Evolutionary conservation across 1,139 yeast species (phyloP).

Genomic region (Taphrina flavorubra): DNA sequence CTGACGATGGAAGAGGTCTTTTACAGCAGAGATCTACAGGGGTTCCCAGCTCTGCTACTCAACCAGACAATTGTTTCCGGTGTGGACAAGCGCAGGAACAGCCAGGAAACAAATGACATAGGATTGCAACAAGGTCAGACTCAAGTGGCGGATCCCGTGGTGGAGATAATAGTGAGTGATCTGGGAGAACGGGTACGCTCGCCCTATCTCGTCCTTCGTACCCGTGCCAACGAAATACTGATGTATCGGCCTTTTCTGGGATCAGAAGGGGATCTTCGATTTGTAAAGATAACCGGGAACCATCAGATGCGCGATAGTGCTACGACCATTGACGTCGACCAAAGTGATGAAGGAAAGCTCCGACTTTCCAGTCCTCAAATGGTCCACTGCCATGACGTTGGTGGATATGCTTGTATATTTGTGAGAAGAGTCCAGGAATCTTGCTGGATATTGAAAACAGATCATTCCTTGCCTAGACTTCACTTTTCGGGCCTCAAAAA

Average conservation of each 20-base stretch:
- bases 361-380: constrained; percentile 51
- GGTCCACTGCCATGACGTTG: constrained; percentile 64
- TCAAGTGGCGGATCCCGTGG: constrained; percentile 53
- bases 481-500: constrained; percentile 52
- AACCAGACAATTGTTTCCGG: neutral
- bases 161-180: constrained; percentile 69
- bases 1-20: constrained; percentile 35
- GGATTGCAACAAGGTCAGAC: neutral
- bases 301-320: neutral
- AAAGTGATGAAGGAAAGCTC: neutral
- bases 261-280: constrained; percentile 15
- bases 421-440: constrained; percentile 75
- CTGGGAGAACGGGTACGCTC: constrained; percentile 65
- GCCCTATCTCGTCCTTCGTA: constrained; percentile 71
- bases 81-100: neutral
- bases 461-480: constrained; percentile 68
- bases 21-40: constrained; percentile 16
- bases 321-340: neutral
- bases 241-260: constrained; percentile 60
- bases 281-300: constrained; percentile 32
- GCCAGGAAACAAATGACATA: neutral
- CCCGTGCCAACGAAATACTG: constrained; percentile 78
- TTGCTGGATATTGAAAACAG: constrained; percentile 67
- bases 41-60: neutral
- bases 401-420: constrained; percentile 66